A percentile compares a stretch with the other conserved stretches of the same genome.
Evolutionary conservation across 2,329 filamentous ascomycete genomes (phyloP).

Genomic region (Aspergillus hiratsukae): DNA sequence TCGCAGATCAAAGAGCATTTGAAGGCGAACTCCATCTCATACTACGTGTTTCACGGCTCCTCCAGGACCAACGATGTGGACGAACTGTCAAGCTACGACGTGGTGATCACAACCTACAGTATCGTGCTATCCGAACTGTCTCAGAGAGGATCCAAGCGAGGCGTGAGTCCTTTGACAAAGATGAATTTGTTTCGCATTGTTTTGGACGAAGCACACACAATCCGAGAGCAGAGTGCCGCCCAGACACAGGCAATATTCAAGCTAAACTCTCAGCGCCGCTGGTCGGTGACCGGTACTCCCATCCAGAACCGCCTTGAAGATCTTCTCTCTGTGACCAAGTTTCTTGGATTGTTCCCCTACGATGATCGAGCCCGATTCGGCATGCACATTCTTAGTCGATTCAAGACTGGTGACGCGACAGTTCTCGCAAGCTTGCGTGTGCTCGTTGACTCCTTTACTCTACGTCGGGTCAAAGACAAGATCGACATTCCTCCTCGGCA

Average conservation of each 20-base stretch:
- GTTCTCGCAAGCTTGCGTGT: conserved; percentile 77
- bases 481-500: conserved; percentile 73
- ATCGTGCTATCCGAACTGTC: conserved; percentile 77
- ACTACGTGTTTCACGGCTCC: conserved; percentile 82
- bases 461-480: conserved; percentile 86
- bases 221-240: conserved; percentile 75
- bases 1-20: conserved; percentile 85
- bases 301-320: conserved; percentile 93
- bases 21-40: conserved; percentile 58
- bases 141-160: conserved; percentile 58
- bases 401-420: conserved; percentile 79
- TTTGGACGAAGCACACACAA: conserved; percentile 90
- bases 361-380: conserved; percentile 72
- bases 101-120: conserved; percentile 90
- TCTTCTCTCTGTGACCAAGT: conserved; percentile 78
- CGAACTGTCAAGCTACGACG: conserved; percentile 67
- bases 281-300: conserved; percentile 96
- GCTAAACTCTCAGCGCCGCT: conserved; percentile 74
- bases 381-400: conserved; percentile 74
- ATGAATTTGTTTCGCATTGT: conserved; percentile 93
- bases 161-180: conserved; percentile 61
- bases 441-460: conserved; percentile 88
- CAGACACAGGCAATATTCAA: conserved; percentile 82
- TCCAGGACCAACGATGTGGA: conserved; percentile 66
- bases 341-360: conserved; percentile 80